Evolutionary conservation across 768 basidiomycete species (phyloP), one percentile per base, ranked within the genome.

Genomic region (Macrolepiota fuliginosa): DNA sequence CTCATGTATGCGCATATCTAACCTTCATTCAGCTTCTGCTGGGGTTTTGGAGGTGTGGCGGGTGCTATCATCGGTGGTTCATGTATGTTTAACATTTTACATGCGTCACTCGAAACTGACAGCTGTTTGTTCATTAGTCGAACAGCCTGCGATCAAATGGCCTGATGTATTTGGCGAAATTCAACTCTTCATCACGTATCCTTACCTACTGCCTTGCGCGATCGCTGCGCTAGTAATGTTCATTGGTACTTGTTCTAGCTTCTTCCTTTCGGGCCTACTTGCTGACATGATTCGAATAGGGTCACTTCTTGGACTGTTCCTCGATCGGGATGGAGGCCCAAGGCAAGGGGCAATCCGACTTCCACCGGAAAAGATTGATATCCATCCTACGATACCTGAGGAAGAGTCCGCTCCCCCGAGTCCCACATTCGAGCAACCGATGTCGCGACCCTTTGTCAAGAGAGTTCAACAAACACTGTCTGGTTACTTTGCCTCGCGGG

Each of bases 21-120:
- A 52, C 56, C 27, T 53, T 35, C 61, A 53, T 59, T 32, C 60
- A 93, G 91, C 11, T 97, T 96, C 73, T 92, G 89, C 66, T 97
- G 96, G 97, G 96, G 95, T 63, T 84, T 98, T 65, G 97, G 96
- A 63, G 97, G 96, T 83, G 92, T 95, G 12, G 84, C 88, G 50
- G 94, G 94, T 47, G 90, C 91, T 50, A 89, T 95, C 56, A 82
- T 96, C 32, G 94, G 92, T 63, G 92, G 92, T 67, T 77, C 86
- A 66, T 88, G 92, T 93, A 65, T 72, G 91, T 79, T 60, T 52
- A n/a, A 27, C 52, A 51, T 35, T 7, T 32, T 49, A 29, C 9
- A 9, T 42, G 64, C 19, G 46, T 45, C n/a, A 51, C 24, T 40
- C 32, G 60, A 58, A 12, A 66, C 62, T 69, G n/a, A 68, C 11